Conservation (phyloP, 2,329 filamentous ascomycete genomes). For the Dothistroma pini region DNA sequence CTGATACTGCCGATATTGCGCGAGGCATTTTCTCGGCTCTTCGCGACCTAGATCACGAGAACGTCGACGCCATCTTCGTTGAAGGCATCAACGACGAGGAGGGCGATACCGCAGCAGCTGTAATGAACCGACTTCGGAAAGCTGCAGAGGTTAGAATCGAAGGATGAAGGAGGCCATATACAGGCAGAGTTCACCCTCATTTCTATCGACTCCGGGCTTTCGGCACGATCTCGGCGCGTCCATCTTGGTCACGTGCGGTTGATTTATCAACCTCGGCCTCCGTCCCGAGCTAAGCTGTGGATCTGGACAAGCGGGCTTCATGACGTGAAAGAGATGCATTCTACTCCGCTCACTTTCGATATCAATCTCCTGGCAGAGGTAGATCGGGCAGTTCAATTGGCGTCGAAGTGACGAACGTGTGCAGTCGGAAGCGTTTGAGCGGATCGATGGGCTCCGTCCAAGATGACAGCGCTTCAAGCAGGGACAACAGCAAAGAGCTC, state of each 20-base stretch:
- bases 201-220: neutral
- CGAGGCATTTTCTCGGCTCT: slow-evolving; percentile 84
- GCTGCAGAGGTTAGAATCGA: slow-evolving; percentile 41
- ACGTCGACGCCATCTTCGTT: slow-evolving; percentile 80
- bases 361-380: neutral
- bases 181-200: neutral
- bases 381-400: neutral
- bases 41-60: slow-evolving; percentile 74
- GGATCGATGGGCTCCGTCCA: slow-evolving; percentile 10
- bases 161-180: slow-evolving; percentile 4
- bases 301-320: neutral
- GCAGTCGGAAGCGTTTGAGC: neutral
- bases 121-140: slow-evolving; percentile 52
- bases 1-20: slow-evolving; percentile 69
- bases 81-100: slow-evolving; percentile 69
- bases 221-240: neutral
- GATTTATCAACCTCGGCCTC: neutral
- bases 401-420: neutral
- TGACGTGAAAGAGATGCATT: neutral
- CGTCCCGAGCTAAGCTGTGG: neutral
- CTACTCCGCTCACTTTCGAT: neutral
- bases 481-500: slow-evolving; percentile 13
- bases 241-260: neutral
- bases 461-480: slow-evolving; percentile 4
- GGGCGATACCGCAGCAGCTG: slow-evolving; percentile 73